Evolutionary conservation across 2,329 filamentous ascomycete species (phyloP), one percentile per base, ranked within the genome.

Genomic region (Talaromyces piceae): DNA sequence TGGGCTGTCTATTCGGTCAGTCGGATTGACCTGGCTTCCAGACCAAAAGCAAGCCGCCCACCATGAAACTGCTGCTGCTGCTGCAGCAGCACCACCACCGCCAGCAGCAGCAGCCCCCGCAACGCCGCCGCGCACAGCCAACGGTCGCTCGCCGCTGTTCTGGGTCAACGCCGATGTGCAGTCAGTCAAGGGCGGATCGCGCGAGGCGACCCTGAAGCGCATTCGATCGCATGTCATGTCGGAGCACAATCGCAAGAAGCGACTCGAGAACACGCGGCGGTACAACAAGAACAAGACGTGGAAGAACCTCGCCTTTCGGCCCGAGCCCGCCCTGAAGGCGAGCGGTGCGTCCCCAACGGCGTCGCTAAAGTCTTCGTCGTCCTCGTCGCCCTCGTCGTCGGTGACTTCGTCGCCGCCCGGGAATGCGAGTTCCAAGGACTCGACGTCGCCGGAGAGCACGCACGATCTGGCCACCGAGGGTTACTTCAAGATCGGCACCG

Each of bases 141-240:
- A 56, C 23, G 61, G 61, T 27, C 63, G 61, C 47, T 67, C 67
- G n/a, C 66, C 67, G 9, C 50, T 70, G 45, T 70, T 70, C 56
- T 70, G 67, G 67, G 67, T 70, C 50, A 60, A 70, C 59, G 66
- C 62, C 26, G 67, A 70, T 49, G 62, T 61, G 8, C 59, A 69
- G 49, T 66, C 67, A 1, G 67, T 64, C n/a, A 62, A 66, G 2
- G 60, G 60, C 47, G 67, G 67, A 8, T 67, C 63, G 11, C 63
- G 61, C 26, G 67, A 70, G 33, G 67, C 69, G 44, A 70, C 67
- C 1, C 56, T 70, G 52, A 70, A 70, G 56, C 64, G 67, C 30
- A 70, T 70, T 45, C 67, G 67, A n/a, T 70, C 67, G 16, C 67
- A 70, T 63, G 67, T 70, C 39, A 70, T 70, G 67, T 70, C 67